These are phyloP conservation scores for Xerocomellus chrysenteron DNA, from an alignment of 768 basidiomycete species.

Conservation along the genomic window DNA sequence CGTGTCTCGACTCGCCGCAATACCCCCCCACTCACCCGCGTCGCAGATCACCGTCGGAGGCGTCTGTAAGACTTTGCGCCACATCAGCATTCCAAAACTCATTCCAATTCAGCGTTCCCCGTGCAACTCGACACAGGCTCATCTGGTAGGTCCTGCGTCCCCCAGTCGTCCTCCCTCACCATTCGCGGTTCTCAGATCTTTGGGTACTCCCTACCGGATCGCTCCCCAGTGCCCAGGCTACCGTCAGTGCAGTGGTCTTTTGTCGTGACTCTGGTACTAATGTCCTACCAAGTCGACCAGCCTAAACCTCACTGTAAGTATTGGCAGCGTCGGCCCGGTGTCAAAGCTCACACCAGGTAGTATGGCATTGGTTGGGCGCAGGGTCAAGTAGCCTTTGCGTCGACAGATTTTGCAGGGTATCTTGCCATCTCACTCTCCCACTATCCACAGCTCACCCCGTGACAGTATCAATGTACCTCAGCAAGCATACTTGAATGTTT, in stretches of 20 bases:
- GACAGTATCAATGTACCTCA: constrained; percentile 58
- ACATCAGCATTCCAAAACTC: neutral
- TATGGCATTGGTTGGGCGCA: constrained; percentile 82
- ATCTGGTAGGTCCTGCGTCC: constrained; percentile 18
- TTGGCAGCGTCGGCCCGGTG: neutral
- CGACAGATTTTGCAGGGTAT: constrained; percentile 71
- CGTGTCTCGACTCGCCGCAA: constrained; percentile 23
- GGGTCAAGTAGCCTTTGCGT: constrained; percentile 61
- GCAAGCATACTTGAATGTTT: constrained; percentile 72
- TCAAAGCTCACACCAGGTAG: constrained; percentile 34
- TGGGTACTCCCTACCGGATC: constrained; percentile 60
- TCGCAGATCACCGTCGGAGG: constrained; percentile 66
- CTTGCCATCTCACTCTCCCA: constrained; percentile 15
- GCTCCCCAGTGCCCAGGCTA: constrained; percentile 47
- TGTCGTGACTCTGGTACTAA: constrained; percentile 2
- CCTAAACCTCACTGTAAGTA: constrained; percentile 61
- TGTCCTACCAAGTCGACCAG: constrained; percentile 37
- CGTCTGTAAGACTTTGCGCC: constrained; percentile 41
- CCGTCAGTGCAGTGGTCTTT: constrained; percentile 38
- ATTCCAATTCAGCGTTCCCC: constrained; percentile 49
- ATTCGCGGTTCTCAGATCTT: constrained; percentile 48
- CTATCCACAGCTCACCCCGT: constrained; percentile 7
- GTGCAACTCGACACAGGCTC: constrained; percentile 87
- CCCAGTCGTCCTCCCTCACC: neutral
- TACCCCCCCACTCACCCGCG: constrained; percentile 1